Evolutionary conservation across 2,329 filamentous ascomycete species (phyloP), one percentile per base, ranked within the genome.

Genomic region (Sphaerulina vaccinii): DNA sequence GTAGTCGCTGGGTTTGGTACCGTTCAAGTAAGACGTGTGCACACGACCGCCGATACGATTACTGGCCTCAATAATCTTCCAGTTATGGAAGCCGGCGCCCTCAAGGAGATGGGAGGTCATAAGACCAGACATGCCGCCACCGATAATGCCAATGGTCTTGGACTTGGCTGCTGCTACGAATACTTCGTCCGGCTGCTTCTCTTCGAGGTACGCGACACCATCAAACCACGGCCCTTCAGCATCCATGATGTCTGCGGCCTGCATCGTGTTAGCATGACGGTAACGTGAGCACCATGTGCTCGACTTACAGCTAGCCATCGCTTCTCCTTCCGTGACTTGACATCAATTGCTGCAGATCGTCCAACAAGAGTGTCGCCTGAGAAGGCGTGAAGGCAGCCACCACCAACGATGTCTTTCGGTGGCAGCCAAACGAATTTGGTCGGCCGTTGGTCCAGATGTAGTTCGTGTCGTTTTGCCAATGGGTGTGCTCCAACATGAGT

Each of bases 151-250:
- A 55, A 87, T 75, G 39, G 68, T 72, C 65, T 83, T 83, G 55
- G 67, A 71, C 70, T 85, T 86, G 24, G 77, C 77, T 6, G 73
- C 67, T 3, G 72, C 66, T 4, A 79, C 79, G 55, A 82, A 79
- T 0, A 80, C 73, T 6, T 74, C 68, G 40, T 74, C 73, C 13
- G 80, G 74, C 56, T 81, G 71, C 60, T 80, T 82, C 21, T 75
- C 71, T 55, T 80, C 67, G 36, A 86, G 73, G 50, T 82, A 76
- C 44, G 74, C 76, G 15, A 86, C 83, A 11, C 82, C 83, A 62
- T 86, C 80, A 54, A 86, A 86, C 83, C 83, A 86, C 1, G 82
- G 79, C 0, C 83, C 82, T 62, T 71, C 80, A 2, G 72, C 71
- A 44, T 80, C 76, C 48, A 75, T 75, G 71, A 85, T 78, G 15